Conservation (phyloP, 176 grass and related monocot genomes). For the Bolboschoenus planiculmis region DNA sequence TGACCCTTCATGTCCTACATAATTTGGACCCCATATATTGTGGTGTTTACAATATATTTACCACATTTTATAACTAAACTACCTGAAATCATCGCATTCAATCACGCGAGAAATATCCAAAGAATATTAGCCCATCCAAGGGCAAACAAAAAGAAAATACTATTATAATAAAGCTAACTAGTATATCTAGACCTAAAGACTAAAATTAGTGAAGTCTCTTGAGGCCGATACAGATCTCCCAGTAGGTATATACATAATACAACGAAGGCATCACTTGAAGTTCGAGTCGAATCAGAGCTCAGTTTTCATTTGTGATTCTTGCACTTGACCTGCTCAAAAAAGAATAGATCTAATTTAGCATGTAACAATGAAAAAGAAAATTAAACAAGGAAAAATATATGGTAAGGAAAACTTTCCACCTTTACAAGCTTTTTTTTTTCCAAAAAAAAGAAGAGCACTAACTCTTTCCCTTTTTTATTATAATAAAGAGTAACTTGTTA, state of each 20-base stretch:
- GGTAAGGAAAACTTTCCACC: not conserved
- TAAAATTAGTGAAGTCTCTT: conserved; percentile 25
- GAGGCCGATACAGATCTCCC: not conserved
- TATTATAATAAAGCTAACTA: conserved; percentile 17
- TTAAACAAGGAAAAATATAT: not conserved
- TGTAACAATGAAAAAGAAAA: not conserved
- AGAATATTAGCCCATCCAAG: conserved; percentile 14
- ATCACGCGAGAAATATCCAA: conserved; percentile 19
- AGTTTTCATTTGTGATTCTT: conserved; percentile 14
- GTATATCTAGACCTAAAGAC: conserved; percentile 25
- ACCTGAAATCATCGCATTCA: conserved; percentile 8
- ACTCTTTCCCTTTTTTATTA: not conserved
- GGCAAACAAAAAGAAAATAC: not conserved
- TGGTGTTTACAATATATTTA: conserved; percentile 26
- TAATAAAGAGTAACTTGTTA: not conserved
- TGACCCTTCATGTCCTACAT: not conserved
- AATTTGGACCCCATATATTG: not conserved
- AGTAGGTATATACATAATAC: conserved; percentile 21
- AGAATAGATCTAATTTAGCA: not conserved
- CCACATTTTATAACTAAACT: conserved; percentile 23
- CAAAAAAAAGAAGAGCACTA: not conserved
- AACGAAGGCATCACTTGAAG: not conserved
- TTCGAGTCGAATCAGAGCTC: conserved; percentile 9
- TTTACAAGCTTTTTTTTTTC: not conserved
- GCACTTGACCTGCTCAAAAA: conserved; percentile 13